Percentiles rank a stretch among this genome's conserved stretches.
Evolutionary conservation across 1,284 basidiomycete genomes (phyloP).

Genomic region (Moesziomyces antarcticus): DNA sequence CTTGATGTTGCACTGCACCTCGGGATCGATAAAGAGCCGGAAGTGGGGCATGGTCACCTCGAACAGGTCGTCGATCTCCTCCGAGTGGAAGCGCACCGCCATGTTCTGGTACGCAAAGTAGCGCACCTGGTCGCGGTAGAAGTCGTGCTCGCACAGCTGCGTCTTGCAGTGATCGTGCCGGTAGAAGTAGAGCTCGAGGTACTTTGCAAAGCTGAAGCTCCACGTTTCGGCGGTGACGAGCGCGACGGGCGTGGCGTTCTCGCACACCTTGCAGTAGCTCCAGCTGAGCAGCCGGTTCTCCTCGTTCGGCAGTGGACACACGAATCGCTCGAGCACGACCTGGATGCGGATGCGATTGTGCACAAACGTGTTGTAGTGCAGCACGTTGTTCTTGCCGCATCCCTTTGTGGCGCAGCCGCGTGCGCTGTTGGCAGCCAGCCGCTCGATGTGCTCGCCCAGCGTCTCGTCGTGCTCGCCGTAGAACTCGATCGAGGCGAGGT

Average conservation of each 20-base stretch:
- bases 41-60: slow-evolving; percentile 92
- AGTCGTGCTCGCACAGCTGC: slow-evolving; percentile 90
- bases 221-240: slow-evolving; percentile 92
- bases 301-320: slow-evolving; percentile 69
- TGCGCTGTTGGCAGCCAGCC: slow-evolving; percentile 77
- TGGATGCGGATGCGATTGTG: slow-evolving; percentile 87
- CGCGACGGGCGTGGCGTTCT: slow-evolving; percentile 77
- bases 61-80: slow-evolving; percentile 79
- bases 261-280: slow-evolving; percentile 81
- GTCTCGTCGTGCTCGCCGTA: slow-evolving; percentile 93
- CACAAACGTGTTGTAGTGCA: slow-evolving; percentile 87
- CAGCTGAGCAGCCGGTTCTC: slow-evolving; percentile 86
- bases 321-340: slow-evolving; percentile 72
- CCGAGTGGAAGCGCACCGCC: slow-evolving; percentile 89
- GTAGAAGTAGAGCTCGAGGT: slow-evolving; percentile 90
- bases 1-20: slow-evolving; percentile 86
- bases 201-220: slow-evolving; percentile 91
- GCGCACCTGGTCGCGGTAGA: slow-evolving; percentile 90
- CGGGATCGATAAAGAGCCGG: slow-evolving; percentile 82
- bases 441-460: slow-evolving; percentile 90
- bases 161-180: slow-evolving; percentile 79
- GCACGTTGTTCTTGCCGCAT: slow-evolving; percentile 82
- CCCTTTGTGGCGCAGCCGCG: slow-evolving; percentile 80
- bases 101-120: slow-evolving; percentile 81
- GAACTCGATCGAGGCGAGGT: slow-evolving; percentile 80